Base-by-base conservation (phyloP, 352 stramenopile species). In the Pythium myriotylum region DNA sequence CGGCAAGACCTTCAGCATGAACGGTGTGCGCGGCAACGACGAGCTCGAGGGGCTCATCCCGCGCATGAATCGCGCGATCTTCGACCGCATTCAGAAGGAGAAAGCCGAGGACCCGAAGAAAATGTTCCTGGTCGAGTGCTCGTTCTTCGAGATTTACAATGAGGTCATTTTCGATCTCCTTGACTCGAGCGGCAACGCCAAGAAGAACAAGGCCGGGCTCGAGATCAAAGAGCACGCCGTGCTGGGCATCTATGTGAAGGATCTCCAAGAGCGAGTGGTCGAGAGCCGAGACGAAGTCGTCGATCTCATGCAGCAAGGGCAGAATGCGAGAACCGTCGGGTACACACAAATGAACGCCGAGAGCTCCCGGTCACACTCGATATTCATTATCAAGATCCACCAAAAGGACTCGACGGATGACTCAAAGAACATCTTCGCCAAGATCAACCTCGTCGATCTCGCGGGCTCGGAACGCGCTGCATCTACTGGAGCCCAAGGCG, bases 121-220 rank as follows among this genome's bases (percentile, higher is more conserved):
- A 22, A 72, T 83, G 39, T 98, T 95, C 62, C 70, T 97, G 8
- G 84, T 98, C 20, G 86, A 95, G 54, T 95, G 84, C 33, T 97
- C 91, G 14, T 98, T 97, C 74, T 94, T 98, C 59, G 94, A 98
- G 65, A 98, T 98, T 47, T 98, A 98, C 77, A 98, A 98, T 59
- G 94, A 98, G 71, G 94, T 94, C 45, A 97, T 98, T 54, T 97
- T 95, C 62, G 95, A 98, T 67, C 72, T 98, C 43, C 78, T 98
- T 9, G 81, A 97, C 55, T 85, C 89, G 10, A 96, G 71, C 27
- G 79, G 81, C n/a, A 91, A 92, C 49, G 60, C 72, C 41, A 96
- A 95, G 76, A 93, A 95, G 27, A 89, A 83, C 65, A 91, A 93
- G 64, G 84, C 82, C 32, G 88, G 89, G 2, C 77, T 98, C 19